phyloP scores from a whole-genome alignment of 140 eudicot genomes.

The Senecio squalidus region DNA sequence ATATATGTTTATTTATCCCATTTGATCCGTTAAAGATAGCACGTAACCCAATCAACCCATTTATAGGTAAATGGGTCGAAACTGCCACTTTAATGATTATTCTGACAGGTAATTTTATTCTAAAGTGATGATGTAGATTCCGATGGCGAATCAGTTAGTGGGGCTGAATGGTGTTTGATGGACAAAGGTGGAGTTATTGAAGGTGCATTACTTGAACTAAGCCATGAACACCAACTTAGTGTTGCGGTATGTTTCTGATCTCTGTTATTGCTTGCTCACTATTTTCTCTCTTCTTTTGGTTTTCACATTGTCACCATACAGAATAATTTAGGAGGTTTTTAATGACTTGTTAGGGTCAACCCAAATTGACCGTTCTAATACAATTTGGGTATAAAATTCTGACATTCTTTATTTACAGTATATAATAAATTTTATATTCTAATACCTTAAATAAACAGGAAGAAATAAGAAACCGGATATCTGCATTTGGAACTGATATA shows the following conservation, averaged over 20 bases:
- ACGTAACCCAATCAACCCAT: too few relatives aligned
- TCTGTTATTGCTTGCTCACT: neutral
- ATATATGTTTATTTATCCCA: too few relatives aligned
- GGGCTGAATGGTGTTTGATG: slow-evolving; percentile 46
- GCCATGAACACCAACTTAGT: slow-evolving; percentile 61
- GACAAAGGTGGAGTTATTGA: slow-evolving; percentile 71
- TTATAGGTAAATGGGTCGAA: too few relatives aligned
- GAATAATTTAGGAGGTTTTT: too few relatives aligned
- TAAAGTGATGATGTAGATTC: slow-evolving; percentile 55
- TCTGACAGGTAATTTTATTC: slow-evolving; percentile 14
- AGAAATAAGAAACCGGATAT: slow-evolving; percentile 57
- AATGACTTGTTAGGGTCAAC: too few relatives aligned
- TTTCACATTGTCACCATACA: too few relatives aligned
- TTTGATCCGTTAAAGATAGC: too few relatives aligned
- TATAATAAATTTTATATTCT: neutral
- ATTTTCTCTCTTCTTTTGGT: neutral
- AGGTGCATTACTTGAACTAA: slow-evolving; percentile 66
- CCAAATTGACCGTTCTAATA: too few relatives aligned
- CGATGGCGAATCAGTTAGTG: slow-evolving; percentile 37
- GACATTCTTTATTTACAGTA: too few relatives aligned
- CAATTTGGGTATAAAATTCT: too few relatives aligned
- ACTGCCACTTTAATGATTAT: neutral
- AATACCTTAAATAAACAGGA: slow-evolving; percentile 60
- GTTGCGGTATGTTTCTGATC: slow-evolving; percentile 49
- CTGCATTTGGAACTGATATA: slow-evolving; percentile 57